Conservation (phyloP, 2,329 filamentous ascomycete species). For the Nectriaceae sp. region DNA sequence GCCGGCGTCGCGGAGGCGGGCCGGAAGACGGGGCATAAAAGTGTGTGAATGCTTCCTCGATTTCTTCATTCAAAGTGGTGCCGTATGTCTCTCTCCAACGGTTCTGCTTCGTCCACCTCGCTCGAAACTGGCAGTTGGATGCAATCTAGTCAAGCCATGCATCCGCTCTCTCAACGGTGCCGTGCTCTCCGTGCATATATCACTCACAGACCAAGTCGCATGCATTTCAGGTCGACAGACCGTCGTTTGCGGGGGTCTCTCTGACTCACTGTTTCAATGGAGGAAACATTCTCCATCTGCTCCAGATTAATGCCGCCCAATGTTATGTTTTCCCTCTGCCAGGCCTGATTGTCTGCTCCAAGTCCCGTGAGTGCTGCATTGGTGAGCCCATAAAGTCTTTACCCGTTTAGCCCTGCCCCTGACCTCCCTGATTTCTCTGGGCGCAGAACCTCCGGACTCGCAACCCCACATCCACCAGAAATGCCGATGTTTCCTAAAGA, state of each 20-base stretch:
- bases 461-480: constrained; percentile 17
- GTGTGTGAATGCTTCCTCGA: background rate
- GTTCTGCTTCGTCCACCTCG: no score
- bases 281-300: background rate
- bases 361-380: background rate
- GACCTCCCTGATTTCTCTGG: background rate
- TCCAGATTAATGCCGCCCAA: background rate
- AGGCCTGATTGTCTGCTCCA: background rate
- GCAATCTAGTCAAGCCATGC: background rate
- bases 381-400: background rate
- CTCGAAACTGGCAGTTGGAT: background rate
- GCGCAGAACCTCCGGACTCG: no score
- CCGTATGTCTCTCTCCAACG: constrained; percentile 1
- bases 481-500: constrained; percentile 17
- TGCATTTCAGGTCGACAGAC: background rate
- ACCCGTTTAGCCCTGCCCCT: background rate
- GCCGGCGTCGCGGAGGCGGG: constrained; percentile 28
- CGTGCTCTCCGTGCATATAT: background rate
- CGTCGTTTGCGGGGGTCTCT: background rate
- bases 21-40: constrained; percentile 11
- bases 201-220: background rate
- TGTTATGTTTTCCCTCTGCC: background rate
- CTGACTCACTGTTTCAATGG: background rate
- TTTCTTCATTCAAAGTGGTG: no score
- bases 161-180: no score